phyloP scores from a whole-genome alignment of 2,329 filamentous ascomycete species.

The Mycosphaerella arachidis region DNA sequence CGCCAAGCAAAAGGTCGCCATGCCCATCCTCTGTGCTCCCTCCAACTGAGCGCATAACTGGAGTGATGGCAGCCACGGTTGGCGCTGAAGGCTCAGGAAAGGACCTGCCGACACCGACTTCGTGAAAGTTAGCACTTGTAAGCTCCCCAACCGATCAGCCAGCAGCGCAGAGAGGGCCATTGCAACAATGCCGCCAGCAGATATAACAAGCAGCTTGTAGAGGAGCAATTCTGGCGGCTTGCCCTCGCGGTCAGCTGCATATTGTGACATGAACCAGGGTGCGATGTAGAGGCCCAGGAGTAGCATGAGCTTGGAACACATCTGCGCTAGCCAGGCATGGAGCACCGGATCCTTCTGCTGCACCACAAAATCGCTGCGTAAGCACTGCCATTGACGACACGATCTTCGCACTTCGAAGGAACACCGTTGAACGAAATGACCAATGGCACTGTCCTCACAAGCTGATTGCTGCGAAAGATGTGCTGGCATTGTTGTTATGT shows the following conservation, averaged over 20 bases:
- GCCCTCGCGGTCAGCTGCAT: slow-evolving; percentile 37
- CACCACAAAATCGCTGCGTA: too few relatives aligned
- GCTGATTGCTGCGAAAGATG: too few relatives aligned
- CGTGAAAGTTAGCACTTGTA: slow-evolving; percentile 41
- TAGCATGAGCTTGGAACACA: too few relatives aligned
- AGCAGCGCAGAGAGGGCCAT: slow-evolving; percentile 43
- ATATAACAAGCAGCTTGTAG: slow-evolving; percentile 64
- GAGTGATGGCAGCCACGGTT: slow-evolving; percentile 22
- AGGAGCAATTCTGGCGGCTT: slow-evolving; percentile 48
- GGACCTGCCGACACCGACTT: slow-evolving; percentile 29
- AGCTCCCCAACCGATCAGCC: slow-evolving; percentile 41
- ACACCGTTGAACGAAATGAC: too few relatives aligned
- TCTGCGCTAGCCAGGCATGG: too few relatives aligned
- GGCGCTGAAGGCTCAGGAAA: slow-evolving; percentile 40
- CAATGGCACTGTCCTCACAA: too few relatives aligned
- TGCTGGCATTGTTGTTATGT: neutral
- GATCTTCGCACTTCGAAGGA: too few relatives aligned
- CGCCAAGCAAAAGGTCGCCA: slow-evolving; percentile 20
- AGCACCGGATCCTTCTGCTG: too few relatives aligned
- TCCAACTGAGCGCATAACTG: slow-evolving; percentile 19
- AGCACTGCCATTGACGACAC: too few relatives aligned
- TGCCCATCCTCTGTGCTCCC: slow-evolving; percentile 22
- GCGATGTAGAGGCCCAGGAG: slow-evolving; percentile 42
- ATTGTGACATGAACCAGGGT: slow-evolving; percentile 55
- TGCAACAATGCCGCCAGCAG: slow-evolving; percentile 49